Percentiles rank a stretch among this genome's conserved stretches.
Evolutionary conservation across 352 stramenopile genomes (phyloP).

Genomic region (Hyaloperonospora brassicae): DNA sequence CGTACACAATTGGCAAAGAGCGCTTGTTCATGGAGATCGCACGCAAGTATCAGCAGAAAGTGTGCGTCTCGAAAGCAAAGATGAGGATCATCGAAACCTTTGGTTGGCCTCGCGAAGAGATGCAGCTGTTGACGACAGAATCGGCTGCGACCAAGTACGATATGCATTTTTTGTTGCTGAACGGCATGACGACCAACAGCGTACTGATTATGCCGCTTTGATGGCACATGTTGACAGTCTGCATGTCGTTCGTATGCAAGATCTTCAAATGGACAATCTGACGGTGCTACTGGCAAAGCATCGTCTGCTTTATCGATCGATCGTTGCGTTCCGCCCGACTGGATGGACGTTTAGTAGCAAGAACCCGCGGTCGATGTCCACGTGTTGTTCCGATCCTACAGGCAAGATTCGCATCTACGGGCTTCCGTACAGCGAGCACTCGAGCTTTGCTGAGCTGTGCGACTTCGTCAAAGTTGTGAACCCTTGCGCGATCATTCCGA

Average conservation of each 20-base stretch:
- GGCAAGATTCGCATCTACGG: slow-evolving; percentile 88
- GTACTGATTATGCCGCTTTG: slow-evolving; percentile 7
- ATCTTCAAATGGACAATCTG: slow-evolving; percentile 90
- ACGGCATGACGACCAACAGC: background rate
- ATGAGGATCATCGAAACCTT: slow-evolving; percentile 84
- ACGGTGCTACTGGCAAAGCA: slow-evolving; percentile 55
- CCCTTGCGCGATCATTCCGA: slow-evolving; percentile 87
- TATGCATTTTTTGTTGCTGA: background rate
- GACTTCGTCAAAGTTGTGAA: slow-evolving; percentile 87
- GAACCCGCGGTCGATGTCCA: slow-evolving; percentile 43
- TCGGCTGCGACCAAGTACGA: slow-evolving; percentile 58
- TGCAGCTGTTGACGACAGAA: slow-evolving; percentile 85
- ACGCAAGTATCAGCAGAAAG: slow-evolving; percentile 56
- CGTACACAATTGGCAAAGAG: slow-evolving; percentile 97
- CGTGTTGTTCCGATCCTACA: slow-evolving; percentile 66
- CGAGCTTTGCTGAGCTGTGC: slow-evolving; percentile 91
- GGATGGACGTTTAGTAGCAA: slow-evolving; percentile 83
- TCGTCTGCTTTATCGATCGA: slow-evolving; percentile 55
- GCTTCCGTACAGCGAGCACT: slow-evolving; percentile 96
- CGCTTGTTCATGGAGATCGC: slow-evolving; percentile 92
- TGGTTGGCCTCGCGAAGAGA: slow-evolving; percentile 69
- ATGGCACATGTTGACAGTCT: slow-evolving; percentile 34
- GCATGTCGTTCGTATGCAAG: slow-evolving; percentile 89
- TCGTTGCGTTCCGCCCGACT: slow-evolving; percentile 93
- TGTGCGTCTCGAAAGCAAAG: slow-evolving; percentile 75